These are phyloP conservation scores for Agapanthus africanus DNA, from an alignment of 106 monocot species.

Conservation along the genomic window DNA sequence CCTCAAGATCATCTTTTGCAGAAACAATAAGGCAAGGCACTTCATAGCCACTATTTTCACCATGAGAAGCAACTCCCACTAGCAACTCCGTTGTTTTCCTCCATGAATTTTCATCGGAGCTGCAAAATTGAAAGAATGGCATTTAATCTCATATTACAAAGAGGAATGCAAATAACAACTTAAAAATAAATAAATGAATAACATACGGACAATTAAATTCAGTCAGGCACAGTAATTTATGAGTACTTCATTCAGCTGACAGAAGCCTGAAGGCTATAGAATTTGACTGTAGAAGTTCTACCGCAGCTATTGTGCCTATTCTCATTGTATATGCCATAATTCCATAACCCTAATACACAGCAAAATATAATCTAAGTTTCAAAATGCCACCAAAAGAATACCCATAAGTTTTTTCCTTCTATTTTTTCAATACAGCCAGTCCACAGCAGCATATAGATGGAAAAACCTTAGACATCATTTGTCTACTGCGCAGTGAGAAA, in stretches of 20 bases:
- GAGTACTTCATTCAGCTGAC: background rate
- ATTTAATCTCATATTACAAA: background rate
- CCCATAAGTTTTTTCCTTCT: no score
- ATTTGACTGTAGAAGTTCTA: background rate
- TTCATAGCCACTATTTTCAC: conserved; percentile 85
- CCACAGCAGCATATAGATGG: no score
- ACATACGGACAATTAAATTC: background rate
- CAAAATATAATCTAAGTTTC: no score
- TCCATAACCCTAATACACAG: no score
- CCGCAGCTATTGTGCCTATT: background rate
- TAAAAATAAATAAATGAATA: conserved; percentile 1
- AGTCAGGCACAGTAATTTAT: background rate
- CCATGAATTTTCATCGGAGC: conserved; percentile 89
- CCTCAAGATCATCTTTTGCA: conserved; percentile 91
- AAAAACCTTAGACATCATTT: no score
- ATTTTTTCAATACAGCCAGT: no score
- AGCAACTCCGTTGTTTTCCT: conserved; percentile 64
- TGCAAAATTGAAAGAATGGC: no score
- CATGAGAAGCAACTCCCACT: conserved; percentile 76
- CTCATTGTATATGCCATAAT: no score
- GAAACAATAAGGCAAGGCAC: conserved; percentile 93
- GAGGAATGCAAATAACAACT: no score
- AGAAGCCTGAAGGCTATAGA: background rate
- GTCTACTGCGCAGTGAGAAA: no score
- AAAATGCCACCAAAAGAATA: no score